Evolutionary conservation across 2,329 filamentous ascomycete species (phyloP), one percentile per base, ranked within the genome.

Genomic region (Decorospora gaudefroyi): DNA sequence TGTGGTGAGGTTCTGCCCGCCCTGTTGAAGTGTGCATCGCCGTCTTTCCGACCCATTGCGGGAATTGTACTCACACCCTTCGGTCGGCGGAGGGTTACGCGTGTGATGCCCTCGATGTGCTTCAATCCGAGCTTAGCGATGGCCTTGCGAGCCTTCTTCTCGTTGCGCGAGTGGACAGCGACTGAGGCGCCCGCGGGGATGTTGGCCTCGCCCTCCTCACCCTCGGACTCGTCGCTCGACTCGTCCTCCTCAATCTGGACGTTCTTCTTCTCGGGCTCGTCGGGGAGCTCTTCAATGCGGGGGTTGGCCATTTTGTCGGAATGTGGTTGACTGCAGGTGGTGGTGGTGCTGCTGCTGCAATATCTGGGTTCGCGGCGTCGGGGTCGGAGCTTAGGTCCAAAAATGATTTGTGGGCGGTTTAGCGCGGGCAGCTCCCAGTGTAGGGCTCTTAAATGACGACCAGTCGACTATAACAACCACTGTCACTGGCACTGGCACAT

Each of bases 61-160:
- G 12, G n/a, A 12, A 35, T 23, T 39, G 45, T 41, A 87, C 91
- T 82, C 80, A 96, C 92, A 80, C 96, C 96, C 86, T 99, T 99
- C 68, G 95, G 95, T 76, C 95, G 84, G 78, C 93, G 88, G 71
- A 99, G 85, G 61, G 95, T 99, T 68, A 99, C 95, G 72, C 93
- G 87, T 69, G 93, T 99, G 77, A 99, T 99, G 73, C 93, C 95
- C 70, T 88, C 87, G 63, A 99, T 87, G 71, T 92, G 90, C 82
- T 90, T 93, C 73, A 99, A 81, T 73, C 95, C 91, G 72, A 97
- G 85, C 86, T 99, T 99, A 76, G 90, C 88, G 74, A 99, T 95
- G 70, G 91, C 90, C 85, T 99, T 99, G 79, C 93, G 87, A 68
- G 93, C 95, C 86, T 99, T 99, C 88, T 99, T 99, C 87, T 99